These are phyloP conservation scores for Calonectria hongkongensis DNA, from an alignment of 2,329 filamentous ascomycete species.

Conservation along the genomic window DNA sequence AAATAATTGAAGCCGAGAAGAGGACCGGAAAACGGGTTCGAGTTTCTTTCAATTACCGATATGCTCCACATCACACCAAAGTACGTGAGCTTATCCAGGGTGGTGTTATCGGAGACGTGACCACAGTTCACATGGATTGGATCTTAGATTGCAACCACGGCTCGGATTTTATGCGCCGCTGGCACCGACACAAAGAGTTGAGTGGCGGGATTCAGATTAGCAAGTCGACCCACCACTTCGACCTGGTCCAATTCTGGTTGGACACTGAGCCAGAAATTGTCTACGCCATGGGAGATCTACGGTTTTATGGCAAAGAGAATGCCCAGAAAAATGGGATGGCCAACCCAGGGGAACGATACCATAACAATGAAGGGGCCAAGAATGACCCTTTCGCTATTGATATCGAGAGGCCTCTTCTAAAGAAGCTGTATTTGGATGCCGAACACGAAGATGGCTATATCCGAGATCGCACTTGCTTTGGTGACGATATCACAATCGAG, in stretches of 20 bases:
- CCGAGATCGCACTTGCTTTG: neutral
- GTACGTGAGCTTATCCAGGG: neutral
- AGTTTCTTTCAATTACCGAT: neutral
- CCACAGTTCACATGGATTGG: neutral
- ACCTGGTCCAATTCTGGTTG: neutral
- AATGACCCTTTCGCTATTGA: neutral
- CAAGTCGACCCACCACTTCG: neutral
- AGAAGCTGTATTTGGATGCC: neutral
- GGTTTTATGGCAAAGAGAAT: neutral
- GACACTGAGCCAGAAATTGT: neutral
- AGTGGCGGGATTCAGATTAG: neutral
- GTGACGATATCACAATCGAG: neutral
- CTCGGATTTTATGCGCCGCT: constrained; percentile 2
- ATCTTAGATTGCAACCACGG: neutral
- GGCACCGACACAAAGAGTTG: neutral
- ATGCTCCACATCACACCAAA: constrained; percentile 3
- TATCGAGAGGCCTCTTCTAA: neutral
- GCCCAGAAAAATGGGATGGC: neutral
- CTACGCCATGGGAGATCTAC: neutral
- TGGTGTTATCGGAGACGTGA: neutral
- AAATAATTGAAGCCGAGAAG: neutral
- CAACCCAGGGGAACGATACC: neutral
- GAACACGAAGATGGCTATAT: neutral
- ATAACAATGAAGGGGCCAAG: neutral
- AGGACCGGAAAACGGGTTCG: neutral